phyloP scores from a whole-genome alignment of 352 stramenopile species.

The Globisporangium uncinulatum region DNA sequence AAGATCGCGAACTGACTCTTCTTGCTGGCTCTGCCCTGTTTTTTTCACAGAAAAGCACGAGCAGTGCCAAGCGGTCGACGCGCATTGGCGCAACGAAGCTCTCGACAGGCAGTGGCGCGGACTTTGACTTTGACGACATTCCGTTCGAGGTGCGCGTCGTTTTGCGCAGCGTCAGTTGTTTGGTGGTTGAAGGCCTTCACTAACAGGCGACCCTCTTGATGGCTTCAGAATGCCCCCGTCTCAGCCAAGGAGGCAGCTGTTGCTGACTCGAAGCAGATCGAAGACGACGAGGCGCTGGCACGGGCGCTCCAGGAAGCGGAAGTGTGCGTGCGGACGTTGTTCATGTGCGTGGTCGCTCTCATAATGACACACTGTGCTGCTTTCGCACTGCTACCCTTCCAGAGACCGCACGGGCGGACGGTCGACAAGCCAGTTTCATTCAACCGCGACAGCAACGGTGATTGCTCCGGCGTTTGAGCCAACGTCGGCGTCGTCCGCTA shows the following conservation, averaged over 20 bases:
- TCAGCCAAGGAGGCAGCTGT: conserved; percentile 21
- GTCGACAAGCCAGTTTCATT: conserved; percentile 11
- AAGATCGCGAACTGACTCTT: background rate
- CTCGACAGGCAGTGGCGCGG: conserved; percentile 33
- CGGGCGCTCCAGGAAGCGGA: conserved; percentile 76
- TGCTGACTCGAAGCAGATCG: conserved; percentile 68
- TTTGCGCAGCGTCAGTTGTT: background rate
- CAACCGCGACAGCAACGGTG: background rate
- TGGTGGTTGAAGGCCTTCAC: background rate
- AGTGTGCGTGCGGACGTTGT: conserved; percentile 33
- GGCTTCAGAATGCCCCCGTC: conserved; percentile 52
- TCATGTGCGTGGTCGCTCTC: too few species aligned
- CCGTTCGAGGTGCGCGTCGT: conserved; percentile 57
- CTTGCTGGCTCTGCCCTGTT: background rate
- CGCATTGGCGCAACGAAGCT: conserved; percentile 73
- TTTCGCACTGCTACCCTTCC: background rate
- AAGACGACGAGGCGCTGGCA: conserved; percentile 82
- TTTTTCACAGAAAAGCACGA: conserved; percentile 26
- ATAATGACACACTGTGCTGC: background rate
- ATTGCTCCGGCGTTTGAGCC: conserved; percentile 5
- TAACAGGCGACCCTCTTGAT: background rate
- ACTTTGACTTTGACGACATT: conserved; percentile 90
- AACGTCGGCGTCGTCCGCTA: conserved; percentile 24
- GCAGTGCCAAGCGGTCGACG: conserved; percentile 45
- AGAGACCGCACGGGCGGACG: conserved; percentile 20